phyloP scores from a whole-genome alignment of 331 rosid species.

The Malus hybrid region DNA sequence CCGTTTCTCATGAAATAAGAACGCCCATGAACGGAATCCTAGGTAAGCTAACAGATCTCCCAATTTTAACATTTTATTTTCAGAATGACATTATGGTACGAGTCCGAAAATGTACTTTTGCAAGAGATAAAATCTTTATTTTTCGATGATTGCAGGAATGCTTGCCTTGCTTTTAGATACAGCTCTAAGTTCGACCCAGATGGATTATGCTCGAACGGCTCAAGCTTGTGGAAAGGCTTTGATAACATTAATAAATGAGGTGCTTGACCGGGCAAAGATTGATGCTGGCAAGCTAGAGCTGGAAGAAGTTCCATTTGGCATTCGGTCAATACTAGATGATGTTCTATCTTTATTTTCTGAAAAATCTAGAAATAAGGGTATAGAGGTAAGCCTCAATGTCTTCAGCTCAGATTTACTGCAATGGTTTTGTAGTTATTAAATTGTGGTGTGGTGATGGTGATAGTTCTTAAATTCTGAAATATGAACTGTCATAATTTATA shows the following conservation, averaged over 20 bases:
- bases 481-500: neutral
- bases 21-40: slow-evolving; percentile 99
- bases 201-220: slow-evolving; percentile 95
- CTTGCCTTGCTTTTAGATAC: slow-evolving; percentile 91
- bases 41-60: slow-evolving; percentile 38
- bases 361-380: slow-evolving; percentile 82
- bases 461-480: neutral
- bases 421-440: neutral
- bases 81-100: neutral
- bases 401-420: neutral
- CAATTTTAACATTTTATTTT: neutral
- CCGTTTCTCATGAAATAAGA: slow-evolving; percentile 97
- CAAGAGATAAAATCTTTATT: slow-evolving; percentile 13
- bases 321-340: slow-evolving; percentile 88
- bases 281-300: slow-evolving; percentile 96
- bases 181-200: slow-evolving; percentile 83
- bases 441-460: neutral
- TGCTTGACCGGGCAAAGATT: slow-evolving; percentile 96
- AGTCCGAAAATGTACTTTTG: neutral
- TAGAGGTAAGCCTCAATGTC: slow-evolving; percentile 56
- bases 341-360: slow-evolving; percentile 96
- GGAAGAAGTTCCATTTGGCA: slow-evolving; percentile 89
- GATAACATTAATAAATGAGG: slow-evolving; percentile 86
- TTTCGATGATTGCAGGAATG: slow-evolving; percentile 60
- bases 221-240: slow-evolving; percentile 94